These are phyloP conservation scores for Trypanosoma grayi DNA, from an alignment of 208 protist genomes.

Conservation along the genomic window DNA sequence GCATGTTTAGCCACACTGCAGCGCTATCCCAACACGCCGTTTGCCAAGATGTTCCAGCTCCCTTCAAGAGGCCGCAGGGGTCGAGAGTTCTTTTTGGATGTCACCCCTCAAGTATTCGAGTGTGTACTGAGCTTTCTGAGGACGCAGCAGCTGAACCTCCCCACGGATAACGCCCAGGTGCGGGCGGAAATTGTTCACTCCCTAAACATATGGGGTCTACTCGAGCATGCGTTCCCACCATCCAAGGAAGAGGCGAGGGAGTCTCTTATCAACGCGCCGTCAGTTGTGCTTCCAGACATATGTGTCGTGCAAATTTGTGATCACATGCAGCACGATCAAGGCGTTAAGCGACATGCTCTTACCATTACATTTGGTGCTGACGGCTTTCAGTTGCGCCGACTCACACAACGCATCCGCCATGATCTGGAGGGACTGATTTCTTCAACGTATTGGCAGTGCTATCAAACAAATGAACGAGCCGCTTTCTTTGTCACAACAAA, in stretches of 20 bases:
- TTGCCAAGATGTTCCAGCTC: slow-evolving; percentile 54
- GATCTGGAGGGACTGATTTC: slow-evolving; percentile 76
- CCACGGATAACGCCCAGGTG: slow-evolving; percentile 52
- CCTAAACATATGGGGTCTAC: slow-evolving; percentile 67
- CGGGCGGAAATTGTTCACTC: slow-evolving; percentile 69
- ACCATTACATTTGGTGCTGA: slow-evolving; percentile 86
- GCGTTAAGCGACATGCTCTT: slow-evolving; percentile 84
- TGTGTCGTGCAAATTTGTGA: slow-evolving; percentile 88
- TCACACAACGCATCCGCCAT: slow-evolving; percentile 66
- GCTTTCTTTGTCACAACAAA: slow-evolving; percentile 87
- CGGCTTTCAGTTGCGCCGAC: slow-evolving; percentile 70
- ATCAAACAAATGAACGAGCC: slow-evolving; percentile 84
- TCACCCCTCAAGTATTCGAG: slow-evolving; percentile 76
- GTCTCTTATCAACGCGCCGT: slow-evolving; percentile 12
- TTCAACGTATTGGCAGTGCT: slow-evolving; percentile 89
- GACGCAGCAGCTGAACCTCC: slow-evolving; percentile 56
- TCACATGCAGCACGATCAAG: slow-evolving; percentile 85
- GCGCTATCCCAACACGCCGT: slow-evolving; percentile 59
- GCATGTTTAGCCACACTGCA: slow-evolving; percentile 63
- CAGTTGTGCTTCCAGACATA: slow-evolving; percentile 60
- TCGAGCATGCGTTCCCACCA: slow-evolving; percentile 62
- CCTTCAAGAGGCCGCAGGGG: background rate
- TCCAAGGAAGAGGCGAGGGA: background rate
- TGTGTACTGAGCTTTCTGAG: slow-evolving; percentile 71
- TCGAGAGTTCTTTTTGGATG: slow-evolving; percentile 71